Percentiles rank a stretch among this genome's conserved stretches.
Evolutionary conservation across 192 early-diverging fungal genomes (phyloP).

Genomic region (Coemansia sp.): DNA sequence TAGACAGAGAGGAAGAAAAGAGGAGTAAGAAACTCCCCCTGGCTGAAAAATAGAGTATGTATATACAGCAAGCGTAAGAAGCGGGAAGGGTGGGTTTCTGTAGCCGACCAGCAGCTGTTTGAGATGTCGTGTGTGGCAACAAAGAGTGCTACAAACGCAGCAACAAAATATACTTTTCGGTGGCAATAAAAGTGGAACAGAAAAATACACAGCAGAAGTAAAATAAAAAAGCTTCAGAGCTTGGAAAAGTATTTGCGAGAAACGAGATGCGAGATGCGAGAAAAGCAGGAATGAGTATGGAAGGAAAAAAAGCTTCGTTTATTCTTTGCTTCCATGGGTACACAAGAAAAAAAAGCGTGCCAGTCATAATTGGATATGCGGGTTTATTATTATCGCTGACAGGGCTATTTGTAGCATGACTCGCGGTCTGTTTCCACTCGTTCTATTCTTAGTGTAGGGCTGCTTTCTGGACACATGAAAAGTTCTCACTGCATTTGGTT

Average conservation of each 20-base stretch:
- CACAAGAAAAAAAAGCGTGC: background rate
- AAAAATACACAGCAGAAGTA: background rate
- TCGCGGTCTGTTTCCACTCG: background rate
- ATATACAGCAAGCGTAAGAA: background rate
- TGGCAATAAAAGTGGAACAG: background rate
- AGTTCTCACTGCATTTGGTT: no score
- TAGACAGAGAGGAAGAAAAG: background rate
- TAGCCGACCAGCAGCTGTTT: slow-evolving; percentile 3
- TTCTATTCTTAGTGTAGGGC: background rate
- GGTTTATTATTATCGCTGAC: background rate
- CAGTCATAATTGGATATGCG: background rate
- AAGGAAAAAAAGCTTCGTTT: background rate
- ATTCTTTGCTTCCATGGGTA: background rate
- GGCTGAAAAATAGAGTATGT: background rate
- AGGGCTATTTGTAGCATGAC: background rate
- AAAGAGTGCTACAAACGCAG: background rate
- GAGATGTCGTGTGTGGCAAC: background rate
- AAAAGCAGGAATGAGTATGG: background rate
- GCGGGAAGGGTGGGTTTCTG: background rate
- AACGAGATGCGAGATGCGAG: background rate
- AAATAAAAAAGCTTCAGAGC: background rate
- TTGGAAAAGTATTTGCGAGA: background rate
- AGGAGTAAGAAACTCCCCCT: background rate
- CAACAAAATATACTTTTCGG: background rate
- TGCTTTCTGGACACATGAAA: no score